These are phyloP conservation scores for Penicillium alfredii DNA, from an alignment of 495 filamentous ascomycete species.

Conservation along the genomic window DNA sequence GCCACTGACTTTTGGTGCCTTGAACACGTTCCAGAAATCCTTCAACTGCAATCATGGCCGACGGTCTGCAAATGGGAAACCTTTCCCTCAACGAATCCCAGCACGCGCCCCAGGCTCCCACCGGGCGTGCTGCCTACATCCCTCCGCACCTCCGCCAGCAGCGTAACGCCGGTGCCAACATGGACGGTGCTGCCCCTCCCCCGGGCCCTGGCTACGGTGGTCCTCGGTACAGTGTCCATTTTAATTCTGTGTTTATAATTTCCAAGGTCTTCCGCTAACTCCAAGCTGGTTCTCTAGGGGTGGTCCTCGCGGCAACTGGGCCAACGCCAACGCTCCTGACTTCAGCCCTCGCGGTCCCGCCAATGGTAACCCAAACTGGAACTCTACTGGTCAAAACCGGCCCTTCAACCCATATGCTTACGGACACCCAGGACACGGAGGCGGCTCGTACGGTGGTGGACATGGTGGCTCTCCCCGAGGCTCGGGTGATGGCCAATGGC, in stretches of 20 bases:
- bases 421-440: constrained; percentile 53
- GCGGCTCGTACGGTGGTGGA: constrained; percentile 39
- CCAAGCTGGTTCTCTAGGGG: constrained; percentile 12
- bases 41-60: constrained; percentile 68
- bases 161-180: constrained; percentile 41
- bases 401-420: constrained; percentile 64
- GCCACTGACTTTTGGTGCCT: constrained; percentile 12
- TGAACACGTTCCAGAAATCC: constrained; percentile 6
- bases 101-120: constrained; percentile 50
- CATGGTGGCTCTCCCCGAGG: constrained; percentile 57
- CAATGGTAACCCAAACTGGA: constrained; percentile 43
- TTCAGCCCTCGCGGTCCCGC: constrained; percentile 56
- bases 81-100: constrained; percentile 69
- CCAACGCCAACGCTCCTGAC: constrained; percentile 56
- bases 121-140: constrained; percentile 78
- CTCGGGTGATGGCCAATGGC: constrained; percentile 91
- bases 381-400: constrained; percentile 29
- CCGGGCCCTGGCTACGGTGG: constrained; percentile 27
- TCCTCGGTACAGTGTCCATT: constrained; percentile 32
- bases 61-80: constrained; percentile 87
- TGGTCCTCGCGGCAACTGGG: constrained; percentile 63
- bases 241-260: constrained; percentile 1
- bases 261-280: constrained; percentile 2
- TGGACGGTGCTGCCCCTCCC: constrained; percentile 38
- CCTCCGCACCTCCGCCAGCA: constrained; percentile 82